A percentile compares a stretch with the other conserved stretches of the same genome.
These are phyloP conservation scores for Talaromyces marneffei DNA, from an alignment of 2,329 filamentous ascomycete species.

Conservation along the genomic window DNA sequence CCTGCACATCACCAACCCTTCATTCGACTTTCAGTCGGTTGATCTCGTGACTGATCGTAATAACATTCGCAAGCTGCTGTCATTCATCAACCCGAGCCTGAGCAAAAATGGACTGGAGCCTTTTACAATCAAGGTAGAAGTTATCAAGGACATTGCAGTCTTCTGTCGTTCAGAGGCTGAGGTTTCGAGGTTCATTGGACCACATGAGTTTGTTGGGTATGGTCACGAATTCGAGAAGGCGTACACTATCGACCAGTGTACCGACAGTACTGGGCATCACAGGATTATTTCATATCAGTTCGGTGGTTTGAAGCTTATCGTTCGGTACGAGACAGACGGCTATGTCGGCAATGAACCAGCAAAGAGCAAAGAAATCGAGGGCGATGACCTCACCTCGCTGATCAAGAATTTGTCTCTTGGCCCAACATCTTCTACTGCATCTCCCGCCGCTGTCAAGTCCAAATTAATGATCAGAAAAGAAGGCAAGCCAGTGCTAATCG, in stretches of 20 bases:
- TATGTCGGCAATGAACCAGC: slow-evolving; percentile 26
- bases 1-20: slow-evolving; percentile 34
- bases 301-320: slow-evolving; percentile 35
- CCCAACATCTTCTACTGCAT: slow-evolving; percentile 9
- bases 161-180: slow-evolving; percentile 33
- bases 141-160: slow-evolving; percentile 34
- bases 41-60: slow-evolving; percentile 46
- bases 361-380: not conserved
- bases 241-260: slow-evolving; percentile 34
- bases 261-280: slow-evolving; percentile 41
- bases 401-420: slow-evolving; percentile 24
- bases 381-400: slow-evolving; percentile 18
- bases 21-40: slow-evolving; percentile 29
- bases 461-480: slow-evolving; percentile 28
- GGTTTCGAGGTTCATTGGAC: slow-evolving; percentile 26
- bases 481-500: slow-evolving; percentile 28
- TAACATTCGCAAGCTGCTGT: slow-evolving; percentile 46
- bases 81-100: slow-evolving; percentile 34
- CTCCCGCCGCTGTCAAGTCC: slow-evolving; percentile 16
- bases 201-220: slow-evolving; percentile 37
- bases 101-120: slow-evolving; percentile 22
- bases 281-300: slow-evolving; percentile 44
- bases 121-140: slow-evolving; percentile 42
- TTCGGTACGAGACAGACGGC: slow-evolving; percentile 43
- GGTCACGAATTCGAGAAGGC: slow-evolving; percentile 44